A percentile compares a stretch with the other conserved stretches of the same genome.
phyloP scores from a whole-genome alignment of 805 yeast species.

The Lipomyces chichibuensis region DNA sequence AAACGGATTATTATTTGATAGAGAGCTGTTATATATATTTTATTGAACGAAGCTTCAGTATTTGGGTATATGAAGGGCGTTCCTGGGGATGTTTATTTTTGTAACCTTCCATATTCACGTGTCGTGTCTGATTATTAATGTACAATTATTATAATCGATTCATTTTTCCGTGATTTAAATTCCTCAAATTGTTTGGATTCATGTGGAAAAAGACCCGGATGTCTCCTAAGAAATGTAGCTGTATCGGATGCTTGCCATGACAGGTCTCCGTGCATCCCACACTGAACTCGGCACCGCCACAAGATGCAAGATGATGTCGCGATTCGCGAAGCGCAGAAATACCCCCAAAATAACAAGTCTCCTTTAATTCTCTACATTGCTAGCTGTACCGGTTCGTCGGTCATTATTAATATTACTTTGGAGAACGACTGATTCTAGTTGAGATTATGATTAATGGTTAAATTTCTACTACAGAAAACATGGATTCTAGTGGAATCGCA shows the following conservation, averaged over 20 bases:
- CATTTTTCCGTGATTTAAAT: neutral
- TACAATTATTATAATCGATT: neutral
- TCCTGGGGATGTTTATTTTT: neutral
- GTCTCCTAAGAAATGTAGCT: no score
- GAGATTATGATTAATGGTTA: no score
- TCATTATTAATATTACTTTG: no score
- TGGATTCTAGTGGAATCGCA: no score
- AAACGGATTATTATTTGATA: neutral
- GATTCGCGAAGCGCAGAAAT: no score
- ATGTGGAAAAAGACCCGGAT: no score
- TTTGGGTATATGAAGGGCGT: neutral
- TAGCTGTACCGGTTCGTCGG: no score
- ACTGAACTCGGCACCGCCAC: neutral
- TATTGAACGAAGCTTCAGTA: neutral
- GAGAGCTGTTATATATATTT: neutral
- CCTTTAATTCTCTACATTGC: no score
- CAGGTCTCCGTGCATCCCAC: neutral
- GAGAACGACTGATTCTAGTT: no score
- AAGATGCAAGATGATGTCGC: no score
- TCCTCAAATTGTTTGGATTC: neutral
- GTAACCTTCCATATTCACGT: neutral
- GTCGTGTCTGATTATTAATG: neutral
- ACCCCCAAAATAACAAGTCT: no score
- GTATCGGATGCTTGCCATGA: neutral
- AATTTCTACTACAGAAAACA: no score